phyloP scores from a whole-genome alignment of 2,329 filamentous ascomycete genomes.

The Paecilomyces sp. region DNA sequence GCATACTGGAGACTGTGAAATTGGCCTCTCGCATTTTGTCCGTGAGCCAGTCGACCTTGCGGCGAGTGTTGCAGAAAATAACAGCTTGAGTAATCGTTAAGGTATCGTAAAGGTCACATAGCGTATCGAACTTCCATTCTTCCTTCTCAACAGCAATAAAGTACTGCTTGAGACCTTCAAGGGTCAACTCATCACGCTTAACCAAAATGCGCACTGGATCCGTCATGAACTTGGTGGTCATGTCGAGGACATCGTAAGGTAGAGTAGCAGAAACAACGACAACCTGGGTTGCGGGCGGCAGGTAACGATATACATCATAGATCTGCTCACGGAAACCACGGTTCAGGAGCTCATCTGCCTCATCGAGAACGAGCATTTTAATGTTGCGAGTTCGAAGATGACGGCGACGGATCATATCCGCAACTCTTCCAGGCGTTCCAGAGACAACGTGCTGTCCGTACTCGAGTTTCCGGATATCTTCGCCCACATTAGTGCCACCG shows the following conservation, averaged over 20 bases:
- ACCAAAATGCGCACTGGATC: constrained; percentile 93
- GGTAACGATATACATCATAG: constrained; percentile 96
- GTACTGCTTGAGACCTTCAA: constrained; percentile 97
- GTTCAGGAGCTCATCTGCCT: constrained; percentile 75
- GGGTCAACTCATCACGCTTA: constrained; percentile 96
- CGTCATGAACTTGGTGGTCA: constrained; percentile 99
- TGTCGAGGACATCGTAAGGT: constrained; percentile 94
- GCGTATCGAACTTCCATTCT: constrained; percentile 98
- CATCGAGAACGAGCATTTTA: constrained; percentile 72
- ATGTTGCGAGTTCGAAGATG: constrained; percentile 67
- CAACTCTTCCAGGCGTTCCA: constrained; percentile 91
- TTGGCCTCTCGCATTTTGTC: constrained; percentile 99
- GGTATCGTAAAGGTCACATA: constrained; percentile 97
- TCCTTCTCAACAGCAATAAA: constrained; percentile 99
- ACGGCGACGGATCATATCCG: constrained; percentile 72
- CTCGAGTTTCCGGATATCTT: constrained; percentile 95
- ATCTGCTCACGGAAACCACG: constrained; percentile 97
- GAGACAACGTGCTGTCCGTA: constrained; percentile 97
- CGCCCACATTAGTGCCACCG: constrained; percentile 93
- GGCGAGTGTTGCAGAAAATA: constrained; percentile 98
- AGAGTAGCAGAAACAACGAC: constrained; percentile 95
- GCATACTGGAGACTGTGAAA: constrained; percentile 98
- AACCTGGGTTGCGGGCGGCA: constrained; percentile 95
- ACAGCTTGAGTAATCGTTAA: constrained; percentile 97
- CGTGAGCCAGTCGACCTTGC: constrained; percentile 98